These are phyloP conservation scores for Trichosporon ovoides DNA, from an alignment of 1,284 basidiomycete genomes.

Conservation along the genomic window DNA sequence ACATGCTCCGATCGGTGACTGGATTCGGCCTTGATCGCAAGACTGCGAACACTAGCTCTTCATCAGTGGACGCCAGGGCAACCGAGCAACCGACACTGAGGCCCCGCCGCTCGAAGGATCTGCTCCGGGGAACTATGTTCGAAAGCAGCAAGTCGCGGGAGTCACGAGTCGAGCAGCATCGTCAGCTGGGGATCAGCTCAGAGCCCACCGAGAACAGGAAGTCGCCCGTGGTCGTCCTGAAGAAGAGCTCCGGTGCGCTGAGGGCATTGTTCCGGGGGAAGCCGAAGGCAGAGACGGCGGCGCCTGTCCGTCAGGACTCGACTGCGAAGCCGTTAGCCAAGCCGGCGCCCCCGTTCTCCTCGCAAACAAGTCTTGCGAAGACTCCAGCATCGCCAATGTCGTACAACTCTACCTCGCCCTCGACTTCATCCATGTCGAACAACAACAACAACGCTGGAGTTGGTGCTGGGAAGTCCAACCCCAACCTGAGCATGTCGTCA, in stretches of 20 bases:
- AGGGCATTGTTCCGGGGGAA: constrained; percentile 48
- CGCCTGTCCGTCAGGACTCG: not conserved
- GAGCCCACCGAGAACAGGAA: constrained; percentile 17
- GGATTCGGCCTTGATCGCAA: constrained; percentile 2
- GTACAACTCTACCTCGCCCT: not conserved
- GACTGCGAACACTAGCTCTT: not conserved
- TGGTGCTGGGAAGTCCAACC: not conserved
- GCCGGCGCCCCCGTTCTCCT: not conserved
- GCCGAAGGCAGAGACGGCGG: constrained; percentile 31
- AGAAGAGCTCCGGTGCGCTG: constrained; percentile 46
- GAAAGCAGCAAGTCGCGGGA: constrained; percentile 30
- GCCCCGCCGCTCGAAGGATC: constrained; percentile 25
- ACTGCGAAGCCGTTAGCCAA: not conserved
- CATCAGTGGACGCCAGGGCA: not conserved
- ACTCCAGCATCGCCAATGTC: not conserved
- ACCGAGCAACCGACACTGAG: constrained; percentile 20
- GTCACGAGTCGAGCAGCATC: constrained; percentile 21
- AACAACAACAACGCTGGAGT: not conserved
- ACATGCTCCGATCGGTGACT: constrained; percentile 7
- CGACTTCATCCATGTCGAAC: not conserved
- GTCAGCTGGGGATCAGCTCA: constrained; percentile 25
- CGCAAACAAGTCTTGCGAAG: not conserved
- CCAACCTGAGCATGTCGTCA: not conserved
- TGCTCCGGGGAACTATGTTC: constrained; percentile 19
- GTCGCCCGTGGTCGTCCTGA: constrained; percentile 32